Conservation (phyloP, 164 flowering plant species). For the Dillenia suffruticosa region DNA sequence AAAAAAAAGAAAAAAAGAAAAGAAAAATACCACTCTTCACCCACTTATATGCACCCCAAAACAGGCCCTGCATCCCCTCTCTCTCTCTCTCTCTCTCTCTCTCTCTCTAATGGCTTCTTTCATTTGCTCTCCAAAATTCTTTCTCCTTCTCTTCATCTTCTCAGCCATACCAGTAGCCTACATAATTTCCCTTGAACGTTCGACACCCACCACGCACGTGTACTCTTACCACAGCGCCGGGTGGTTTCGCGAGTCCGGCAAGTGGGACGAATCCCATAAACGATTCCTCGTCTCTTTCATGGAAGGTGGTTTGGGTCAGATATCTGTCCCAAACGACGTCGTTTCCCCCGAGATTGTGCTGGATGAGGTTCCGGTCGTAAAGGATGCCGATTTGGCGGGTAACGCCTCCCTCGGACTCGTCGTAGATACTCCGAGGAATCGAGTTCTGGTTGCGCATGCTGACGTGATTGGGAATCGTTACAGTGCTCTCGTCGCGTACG, state of each 20-base stretch:
- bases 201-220: constrained; percentile 37
- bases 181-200: constrained; percentile 50
- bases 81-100: constrained; percentile 13
- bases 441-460: constrained; percentile 54
- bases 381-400: constrained; percentile 51
- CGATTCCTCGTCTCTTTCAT: constrained; percentile 73
- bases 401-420: constrained; percentile 59
- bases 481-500: constrained; percentile 75
- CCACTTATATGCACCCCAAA: too few species aligned
- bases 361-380: constrained; percentile 37
- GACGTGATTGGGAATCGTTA: constrained; percentile 49
- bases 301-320: constrained; percentile 64
- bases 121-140: constrained; percentile 39
- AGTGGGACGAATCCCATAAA: constrained; percentile 65
- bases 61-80: background rate
- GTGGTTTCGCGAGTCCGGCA: constrained; percentile 68
- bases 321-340: constrained; percentile 35
- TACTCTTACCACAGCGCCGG: constrained; percentile 68
- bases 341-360: constrained; percentile 18
- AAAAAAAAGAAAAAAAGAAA: too few species aligned
- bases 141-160: constrained; percentile 36
- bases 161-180: constrained; percentile 68
- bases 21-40: too few species aligned
- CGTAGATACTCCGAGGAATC: constrained; percentile 60
- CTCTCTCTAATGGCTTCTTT: constrained; percentile 11